Evolutionary conservation across 148 eudicot species (phyloP).

Genomic region (Gaultheria prostrata): DNA sequence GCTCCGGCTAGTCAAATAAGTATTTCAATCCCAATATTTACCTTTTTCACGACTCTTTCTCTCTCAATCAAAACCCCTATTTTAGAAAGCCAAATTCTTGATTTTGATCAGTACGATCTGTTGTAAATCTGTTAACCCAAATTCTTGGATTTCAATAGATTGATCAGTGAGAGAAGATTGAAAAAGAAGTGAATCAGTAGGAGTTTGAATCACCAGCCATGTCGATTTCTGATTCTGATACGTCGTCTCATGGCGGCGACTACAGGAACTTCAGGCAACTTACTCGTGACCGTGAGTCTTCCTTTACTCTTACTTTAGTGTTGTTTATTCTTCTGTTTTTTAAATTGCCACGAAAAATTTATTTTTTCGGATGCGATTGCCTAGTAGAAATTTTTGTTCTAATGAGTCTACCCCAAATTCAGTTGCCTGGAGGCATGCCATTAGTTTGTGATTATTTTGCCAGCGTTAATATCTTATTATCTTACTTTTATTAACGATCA

Average conservation of each 20-base stretch:
- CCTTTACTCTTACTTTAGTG: neutral
- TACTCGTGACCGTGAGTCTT: slow-evolving; percentile 75
- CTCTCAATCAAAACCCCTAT: neutral
- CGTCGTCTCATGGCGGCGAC: slow-evolving; percentile 60
- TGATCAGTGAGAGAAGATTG: neutral
- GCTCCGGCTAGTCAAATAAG: neutral
- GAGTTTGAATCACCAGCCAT: slow-evolving; percentile 33
- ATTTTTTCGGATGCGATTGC: neutral
- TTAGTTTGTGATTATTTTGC: neutral
- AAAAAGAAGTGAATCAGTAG: neutral
- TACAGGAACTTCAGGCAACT: slow-evolving; percentile 63
- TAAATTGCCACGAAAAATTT: neutral
- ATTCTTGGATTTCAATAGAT: neutral
- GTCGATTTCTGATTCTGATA: slow-evolving; percentile 88
- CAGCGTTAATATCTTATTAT: neutral
- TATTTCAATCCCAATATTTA: neutral
- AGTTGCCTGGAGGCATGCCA: too few relatives aligned
- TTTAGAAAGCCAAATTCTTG: neutral
- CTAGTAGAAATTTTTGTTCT: neutral
- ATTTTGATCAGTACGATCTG: slow-evolving; percentile 13
- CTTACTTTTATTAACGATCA: neutral
- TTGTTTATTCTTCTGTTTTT: neutral
- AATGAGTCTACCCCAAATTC: neutral
- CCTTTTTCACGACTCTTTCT: neutral
- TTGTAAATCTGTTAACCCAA: neutral